Percentiles rank a stretch among this genome's conserved stretches.
Evolutionary conservation across 2,329 filamentous ascomycete genomes (phyloP).

Genomic region (Venturia oleaginea): DNA sequence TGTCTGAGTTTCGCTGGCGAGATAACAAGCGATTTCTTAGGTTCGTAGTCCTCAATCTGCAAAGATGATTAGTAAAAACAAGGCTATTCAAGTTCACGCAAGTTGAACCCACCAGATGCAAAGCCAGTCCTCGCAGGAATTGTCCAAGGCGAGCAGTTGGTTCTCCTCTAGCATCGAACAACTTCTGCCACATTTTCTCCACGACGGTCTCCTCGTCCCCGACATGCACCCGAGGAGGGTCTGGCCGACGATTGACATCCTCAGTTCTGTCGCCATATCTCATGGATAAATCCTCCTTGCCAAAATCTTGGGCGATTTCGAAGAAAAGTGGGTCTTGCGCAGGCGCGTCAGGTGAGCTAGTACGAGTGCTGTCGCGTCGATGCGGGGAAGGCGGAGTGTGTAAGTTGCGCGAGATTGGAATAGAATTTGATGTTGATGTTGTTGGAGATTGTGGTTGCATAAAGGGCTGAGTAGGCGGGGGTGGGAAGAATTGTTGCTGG

Average conservation of each 20-base stretch:
- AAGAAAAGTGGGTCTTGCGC: conserved; percentile 18
- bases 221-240: conserved; percentile 19
- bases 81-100: neutral
- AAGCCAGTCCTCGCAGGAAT: conserved; percentile 63
- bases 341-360: conserved; percentile 27
- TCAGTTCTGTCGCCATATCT: conserved; percentile 14
- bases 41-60: conserved; percentile 60
- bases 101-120: conserved; percentile 53
- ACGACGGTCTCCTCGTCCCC: conserved; percentile 46
- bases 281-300: conserved; percentile 14
- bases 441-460: conserved; percentile 34
- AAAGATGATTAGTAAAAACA: conserved; percentile 13
- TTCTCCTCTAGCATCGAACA: conserved; percentile 61
- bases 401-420: conserved; percentile 34
- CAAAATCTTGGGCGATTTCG: neutral
- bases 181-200: conserved; percentile 65
- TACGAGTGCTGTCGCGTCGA: conserved; percentile 26
- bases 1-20: conserved; percentile 65
- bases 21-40: conserved; percentile 60
- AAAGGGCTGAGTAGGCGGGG: conserved; percentile 18
- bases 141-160: conserved; percentile 61
- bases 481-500: neutral
- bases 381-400: conserved; percentile 49
- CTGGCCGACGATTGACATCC: neutral
- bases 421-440: conserved; percentile 32